These are phyloP conservation scores for Hyaloscypha finlandica DNA, from an alignment of 495 filamentous ascomycete species.

Conservation along the genomic window DNA sequence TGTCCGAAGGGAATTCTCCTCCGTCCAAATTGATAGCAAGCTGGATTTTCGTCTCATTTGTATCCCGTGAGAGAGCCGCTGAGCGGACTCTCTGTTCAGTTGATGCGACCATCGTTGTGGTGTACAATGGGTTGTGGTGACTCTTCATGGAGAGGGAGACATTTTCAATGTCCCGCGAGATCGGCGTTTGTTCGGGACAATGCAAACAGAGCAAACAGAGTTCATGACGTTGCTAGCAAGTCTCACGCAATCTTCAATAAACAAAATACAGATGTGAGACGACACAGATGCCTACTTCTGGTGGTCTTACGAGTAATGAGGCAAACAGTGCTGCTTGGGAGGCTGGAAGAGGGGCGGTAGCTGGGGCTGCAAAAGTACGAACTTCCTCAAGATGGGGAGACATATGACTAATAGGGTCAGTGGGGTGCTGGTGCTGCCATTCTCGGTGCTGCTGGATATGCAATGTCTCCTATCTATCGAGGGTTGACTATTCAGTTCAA, in stretches of 20 bases:
- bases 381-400: not conserved
- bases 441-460: constrained; percentile 57
- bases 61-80: constrained; percentile 76
- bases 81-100: constrained; percentile 52
- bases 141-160: not conserved
- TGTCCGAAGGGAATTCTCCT: constrained; percentile 69
- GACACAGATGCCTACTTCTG: constrained; percentile 23
- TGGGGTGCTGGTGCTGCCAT: constrained; percentile 63
- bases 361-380: constrained; percentile 59
- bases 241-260: constrained; percentile 16
- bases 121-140: constrained; percentile 1
- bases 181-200: constrained; percentile 4
- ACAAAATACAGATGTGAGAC: constrained; percentile 19
- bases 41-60: constrained; percentile 96
- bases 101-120: constrained; percentile 38
- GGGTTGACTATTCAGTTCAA: constrained; percentile 89
- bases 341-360: constrained; percentile 58
- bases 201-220: constrained; percentile 6
- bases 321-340: constrained; percentile 61
- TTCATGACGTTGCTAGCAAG: constrained; percentile 13
- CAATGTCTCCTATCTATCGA: constrained; percentile 72
- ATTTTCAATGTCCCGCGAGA: not conserved
- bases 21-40: constrained; percentile 92
- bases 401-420: constrained; percentile 34
- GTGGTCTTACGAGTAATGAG: constrained; percentile 52